Evolutionary conservation across 345 rosid genomes (phyloP), one percentile per base, ranked within the genome.

Genomic region (Arabidopsis suecica): DNA sequence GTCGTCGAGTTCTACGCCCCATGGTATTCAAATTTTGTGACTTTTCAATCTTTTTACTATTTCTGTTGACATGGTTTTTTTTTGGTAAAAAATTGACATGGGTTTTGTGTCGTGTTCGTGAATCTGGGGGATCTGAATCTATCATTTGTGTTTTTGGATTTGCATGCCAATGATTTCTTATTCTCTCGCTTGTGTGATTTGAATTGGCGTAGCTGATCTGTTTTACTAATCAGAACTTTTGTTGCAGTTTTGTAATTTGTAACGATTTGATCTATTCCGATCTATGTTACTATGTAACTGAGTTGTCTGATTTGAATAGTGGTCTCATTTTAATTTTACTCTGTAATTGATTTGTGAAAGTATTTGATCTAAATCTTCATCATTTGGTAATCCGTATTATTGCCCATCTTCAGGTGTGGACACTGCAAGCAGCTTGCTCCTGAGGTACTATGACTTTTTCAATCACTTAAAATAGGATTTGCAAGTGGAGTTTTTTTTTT

Each of bases 351-450:
- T 45, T 1, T 1, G 64, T 76, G 57, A 23, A 61, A 41, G 5
- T 49, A 23, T 41, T 36, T 61, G 57, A 61, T 76, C 49, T 58
- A 5, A 25, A 28, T 47, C 60, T 45, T 36, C 0, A 2, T 62
- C 69, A 14, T 68, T 75, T 18, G 62, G 16, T 73, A 32, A 73
- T 62, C 47, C 28, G 41, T 33, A 3, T 23, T 69, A 2, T 71
- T 10, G 16, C 9, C 25, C n/a, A 58, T 37, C 68, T 71, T 65
- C 84, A 92, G 99, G 99, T 95, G 97, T 69, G 99, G 97, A 11
- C 99, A 95, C 86, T 95, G 99, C 76, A 88, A 87, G 86, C 86
- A 87, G 59, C 97, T 95, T 72, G 99, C 99, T 71, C 99, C 99
- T 18, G 93, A 92, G 97, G 99, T 95, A 85, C 37, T 53, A 22